Evolutionary conservation across 1,139 yeast species (phyloP).

Genomic region (Saccharomyces pastorianus): DNA sequence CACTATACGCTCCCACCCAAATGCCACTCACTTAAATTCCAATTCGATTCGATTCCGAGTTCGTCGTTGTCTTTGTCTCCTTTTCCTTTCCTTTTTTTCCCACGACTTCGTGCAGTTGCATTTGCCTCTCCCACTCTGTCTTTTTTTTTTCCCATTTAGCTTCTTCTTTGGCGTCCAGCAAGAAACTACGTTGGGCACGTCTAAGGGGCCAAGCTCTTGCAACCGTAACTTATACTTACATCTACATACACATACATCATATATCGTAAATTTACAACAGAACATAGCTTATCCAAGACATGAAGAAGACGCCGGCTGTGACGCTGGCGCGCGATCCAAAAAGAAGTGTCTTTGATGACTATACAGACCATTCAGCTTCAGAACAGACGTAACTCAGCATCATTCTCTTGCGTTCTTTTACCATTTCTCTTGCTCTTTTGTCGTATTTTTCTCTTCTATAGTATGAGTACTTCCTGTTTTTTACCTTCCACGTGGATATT

Average conservation of each 20-base stretch:
- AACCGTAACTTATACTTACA: neutral
- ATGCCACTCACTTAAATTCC: neutral
- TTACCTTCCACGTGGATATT: neutral
- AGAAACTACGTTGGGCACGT: neutral
- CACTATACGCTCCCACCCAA: neutral
- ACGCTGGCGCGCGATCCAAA: neutral
- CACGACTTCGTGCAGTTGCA: constrained; percentile 1
- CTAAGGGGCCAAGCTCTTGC: neutral
- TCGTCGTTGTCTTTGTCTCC: neutral
- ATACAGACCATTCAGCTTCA: neutral
- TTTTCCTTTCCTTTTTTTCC: neutral
- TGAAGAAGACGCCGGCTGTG: neutral
- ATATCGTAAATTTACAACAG: neutral
- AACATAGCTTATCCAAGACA: neutral
- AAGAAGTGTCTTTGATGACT: neutral
- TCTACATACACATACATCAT: neutral
- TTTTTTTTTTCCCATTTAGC: neutral
- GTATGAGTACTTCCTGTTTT: neutral
- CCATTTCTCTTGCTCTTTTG: neutral
- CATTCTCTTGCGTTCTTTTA: neutral
- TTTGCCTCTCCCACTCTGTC: constrained; percentile 1
- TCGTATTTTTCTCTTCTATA: neutral
- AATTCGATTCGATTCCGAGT: neutral
- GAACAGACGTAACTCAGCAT: neutral
- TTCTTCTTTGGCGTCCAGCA: neutral